Evolutionary conservation across 176 grass and related monocot genomes (phyloP), one percentile per base, ranked within the genome.

Genomic region (Oryza coarctata): DNA sequence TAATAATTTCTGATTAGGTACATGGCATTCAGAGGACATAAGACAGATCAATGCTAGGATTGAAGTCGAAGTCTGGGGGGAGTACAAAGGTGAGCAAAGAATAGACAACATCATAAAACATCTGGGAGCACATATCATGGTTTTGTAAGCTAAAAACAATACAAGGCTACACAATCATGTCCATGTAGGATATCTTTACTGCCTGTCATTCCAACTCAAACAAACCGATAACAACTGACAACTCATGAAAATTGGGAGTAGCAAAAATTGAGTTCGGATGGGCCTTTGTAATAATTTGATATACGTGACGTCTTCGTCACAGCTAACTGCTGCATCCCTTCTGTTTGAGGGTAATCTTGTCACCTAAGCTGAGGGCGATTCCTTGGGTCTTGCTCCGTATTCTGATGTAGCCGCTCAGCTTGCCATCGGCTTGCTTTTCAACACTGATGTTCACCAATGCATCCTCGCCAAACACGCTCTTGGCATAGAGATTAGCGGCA

Each of bases 321-420:
- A 1, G 65, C 34, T 82, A 90, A 67, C 68, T 76, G 52, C 65
- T 88, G 10, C 84, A 76, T 8, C 87, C 91, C 82, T 93, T 93
- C 77, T 93, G 91, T 79, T 93, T 93, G 73, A 93, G 80, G 78
- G 91, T 93, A 69, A 93, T 93, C 85, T 89, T 93, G 76, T 93
- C 91, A 62, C 91, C 91, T 77, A 93, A 69, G 80, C 91, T 93
- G 71, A 93, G 84, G 0, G 84, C 84, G 4, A 93, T 93, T 63
- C 87, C 91, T 87, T 93, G 91, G 13, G 90, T 89, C 55, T 93
- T 93, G 84, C 90, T 93, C 66, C 90, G 87, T 69, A 93, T 93
- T 50, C 87, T 83, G 70, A 93, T 93, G 58, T 93, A 93, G 30
- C 91, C 91, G 4, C 87, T 89, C 12, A 93, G 78, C 68, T 93